Percentiles rank a stretch among this genome's conserved stretches.
These are phyloP conservation scores for Ustilago loliicola DNA, from an alignment of 1,284 basidiomycete genomes.

Conservation along the genomic window DNA sequence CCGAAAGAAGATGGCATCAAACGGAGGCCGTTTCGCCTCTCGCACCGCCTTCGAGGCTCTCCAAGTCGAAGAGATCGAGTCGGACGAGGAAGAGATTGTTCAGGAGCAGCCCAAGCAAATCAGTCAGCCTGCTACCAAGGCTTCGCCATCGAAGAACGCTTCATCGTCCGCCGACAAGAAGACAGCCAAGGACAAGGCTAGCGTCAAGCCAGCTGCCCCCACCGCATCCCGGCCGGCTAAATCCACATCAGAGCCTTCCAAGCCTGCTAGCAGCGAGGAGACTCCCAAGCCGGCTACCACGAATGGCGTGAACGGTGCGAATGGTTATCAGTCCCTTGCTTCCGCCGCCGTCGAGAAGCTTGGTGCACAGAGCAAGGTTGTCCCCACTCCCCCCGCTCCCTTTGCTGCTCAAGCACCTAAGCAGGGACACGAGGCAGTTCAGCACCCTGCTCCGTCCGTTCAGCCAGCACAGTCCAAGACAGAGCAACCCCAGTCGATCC, in stretches of 20 bases:
- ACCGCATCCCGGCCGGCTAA: constrained; percentile 3
- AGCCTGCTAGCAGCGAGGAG: background rate
- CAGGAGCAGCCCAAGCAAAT: constrained; percentile 21
- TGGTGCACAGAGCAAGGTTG: constrained; percentile 28
- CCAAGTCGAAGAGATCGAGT: constrained; percentile 53
- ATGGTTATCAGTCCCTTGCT: constrained; percentile 21
- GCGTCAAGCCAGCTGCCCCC: constrained; percentile 5
- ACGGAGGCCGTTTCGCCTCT: constrained; percentile 53
- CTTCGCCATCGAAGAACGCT: constrained; percentile 19
- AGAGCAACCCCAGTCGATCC: constrained; percentile 23
- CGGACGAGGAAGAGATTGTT: constrained; percentile 45
- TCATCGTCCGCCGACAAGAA: constrained; percentile 24
- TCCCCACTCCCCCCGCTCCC: constrained; percentile 37
- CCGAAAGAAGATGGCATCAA: constrained; percentile 30
- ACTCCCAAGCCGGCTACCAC: constrained; percentile 12
- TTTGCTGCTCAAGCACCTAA: constrained; percentile 35
- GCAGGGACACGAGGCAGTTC: constrained; percentile 17
- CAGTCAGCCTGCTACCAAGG: constrained; percentile 10
- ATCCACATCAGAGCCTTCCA: constrained; percentile 3
- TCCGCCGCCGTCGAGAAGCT: constrained; percentile 22
- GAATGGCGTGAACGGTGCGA: constrained; percentile 2
- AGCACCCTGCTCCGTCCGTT: constrained; percentile 2
- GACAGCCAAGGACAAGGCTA: constrained; percentile 24
- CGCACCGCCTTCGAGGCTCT: constrained; percentile 55
- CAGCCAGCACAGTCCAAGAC: constrained; percentile 3